These are phyloP conservation scores for Pseudogymnoascus sp. DNA, from an alignment of 2,329 filamentous ascomycete species.

Conservation along the genomic window DNA sequence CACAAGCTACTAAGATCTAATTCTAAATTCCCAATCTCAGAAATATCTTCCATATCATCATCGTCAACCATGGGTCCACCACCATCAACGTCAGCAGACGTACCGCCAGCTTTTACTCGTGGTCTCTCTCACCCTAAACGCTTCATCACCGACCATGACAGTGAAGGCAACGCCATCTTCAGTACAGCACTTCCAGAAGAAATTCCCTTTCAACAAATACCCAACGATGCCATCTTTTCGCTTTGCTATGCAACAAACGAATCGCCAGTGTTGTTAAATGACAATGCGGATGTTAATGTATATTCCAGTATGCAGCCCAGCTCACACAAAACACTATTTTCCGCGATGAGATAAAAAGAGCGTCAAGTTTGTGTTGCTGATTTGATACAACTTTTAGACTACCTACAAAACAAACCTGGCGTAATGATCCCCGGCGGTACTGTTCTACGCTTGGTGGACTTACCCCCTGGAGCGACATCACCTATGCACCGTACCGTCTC, in stretches of 20 bases:
- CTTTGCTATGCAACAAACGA: constrained; percentile 19
- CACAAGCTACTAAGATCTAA: neutral
- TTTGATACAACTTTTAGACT: constrained; percentile 1
- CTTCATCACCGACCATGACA: constrained; percentile 20
- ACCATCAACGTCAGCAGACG: neutral
- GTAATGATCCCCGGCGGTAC: constrained; percentile 17
- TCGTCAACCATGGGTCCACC: neutral
- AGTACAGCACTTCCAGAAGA: constrained; percentile 12
- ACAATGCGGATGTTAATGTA: constrained; percentile 13
- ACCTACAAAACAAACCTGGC: constrained; percentile 10
- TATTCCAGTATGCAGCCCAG: constrained; percentile 1
- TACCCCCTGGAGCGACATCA: constrained; percentile 16
- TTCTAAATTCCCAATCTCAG: neutral
- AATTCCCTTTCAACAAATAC: constrained; percentile 14
- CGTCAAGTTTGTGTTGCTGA: neutral
- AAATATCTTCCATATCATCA: neutral
- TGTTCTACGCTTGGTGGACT: constrained; percentile 19
- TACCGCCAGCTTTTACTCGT: neutral
- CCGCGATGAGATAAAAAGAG: neutral
- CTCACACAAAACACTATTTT: neutral
- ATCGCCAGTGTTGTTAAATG: constrained; percentile 15
- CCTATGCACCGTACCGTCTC: constrained; percentile 22
- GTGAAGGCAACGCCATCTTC: constrained; percentile 19
- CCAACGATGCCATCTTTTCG: constrained; percentile 16
- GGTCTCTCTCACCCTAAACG: constrained; percentile 10